Conservation (phyloP, 2,329 filamentous ascomycete species). For the Alternaria incomplexa region DNA sequence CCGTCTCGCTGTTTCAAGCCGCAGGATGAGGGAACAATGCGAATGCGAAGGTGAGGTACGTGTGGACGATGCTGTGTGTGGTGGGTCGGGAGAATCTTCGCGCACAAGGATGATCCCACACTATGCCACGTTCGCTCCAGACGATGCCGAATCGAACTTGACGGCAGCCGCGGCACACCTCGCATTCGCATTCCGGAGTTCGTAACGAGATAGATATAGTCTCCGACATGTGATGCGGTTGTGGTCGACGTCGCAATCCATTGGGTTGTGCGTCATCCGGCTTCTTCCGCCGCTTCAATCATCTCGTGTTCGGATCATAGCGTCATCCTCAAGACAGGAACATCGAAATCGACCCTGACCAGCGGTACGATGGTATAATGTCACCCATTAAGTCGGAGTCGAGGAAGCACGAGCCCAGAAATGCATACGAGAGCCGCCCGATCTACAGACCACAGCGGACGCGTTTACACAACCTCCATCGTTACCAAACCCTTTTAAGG, state of each 20-base stretch:
- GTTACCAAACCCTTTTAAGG: background rate
- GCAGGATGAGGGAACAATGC: constrained; percentile 8
- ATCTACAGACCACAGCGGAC: background rate
- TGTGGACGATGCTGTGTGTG: constrained; percentile 10
- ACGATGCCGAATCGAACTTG: background rate
- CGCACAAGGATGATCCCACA: constrained; percentile 3
- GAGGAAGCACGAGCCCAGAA: background rate
- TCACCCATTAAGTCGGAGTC: background rate
- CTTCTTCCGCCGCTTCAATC: background rate
- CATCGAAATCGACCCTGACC: background rate
- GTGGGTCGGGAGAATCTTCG: constrained; percentile 8
- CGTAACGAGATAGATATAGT: background rate
- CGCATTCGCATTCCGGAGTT: constrained; percentile 17
- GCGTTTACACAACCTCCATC: background rate
- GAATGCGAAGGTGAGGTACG: constrained; percentile 11
- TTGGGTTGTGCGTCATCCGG: background rate
- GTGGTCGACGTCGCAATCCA: background rate
- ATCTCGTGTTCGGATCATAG: background rate
- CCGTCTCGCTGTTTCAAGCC: constrained; percentile 3
- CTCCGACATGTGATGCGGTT: background rate
- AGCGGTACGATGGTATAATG: background rate
- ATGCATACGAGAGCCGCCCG: background rate
- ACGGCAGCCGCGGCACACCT: constrained; percentile 1
- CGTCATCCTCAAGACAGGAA: background rate
- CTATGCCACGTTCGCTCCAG: constrained; percentile 6